Evolutionary conservation across 495 filamentous ascomycete genomes (phyloP).

Genomic region (Penicillium pancosmium): DNA sequence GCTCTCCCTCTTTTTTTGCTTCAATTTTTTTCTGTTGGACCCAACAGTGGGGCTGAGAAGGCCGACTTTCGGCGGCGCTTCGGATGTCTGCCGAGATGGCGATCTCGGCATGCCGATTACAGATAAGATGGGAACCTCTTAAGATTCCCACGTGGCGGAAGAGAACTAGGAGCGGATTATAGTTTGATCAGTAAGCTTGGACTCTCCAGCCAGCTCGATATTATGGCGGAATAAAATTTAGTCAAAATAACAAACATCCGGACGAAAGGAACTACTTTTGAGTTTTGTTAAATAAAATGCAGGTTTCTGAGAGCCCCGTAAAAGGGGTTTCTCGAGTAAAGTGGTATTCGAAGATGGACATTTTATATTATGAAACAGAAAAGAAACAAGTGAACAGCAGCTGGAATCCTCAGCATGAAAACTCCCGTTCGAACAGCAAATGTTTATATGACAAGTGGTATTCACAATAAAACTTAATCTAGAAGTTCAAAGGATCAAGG

Average conservation of each 20-base stretch:
- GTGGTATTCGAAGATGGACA: not conserved
- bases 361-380: not conserved
- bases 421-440: not conserved
- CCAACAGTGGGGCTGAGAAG: slow-evolving; percentile 25
- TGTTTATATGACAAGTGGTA: slow-evolving; percentile 1
- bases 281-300: not conserved
- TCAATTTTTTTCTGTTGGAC: slow-evolving; percentile 19
- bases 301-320: too few relatives aligned
- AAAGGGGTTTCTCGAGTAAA: not conserved
- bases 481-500: slow-evolving; percentile 56
- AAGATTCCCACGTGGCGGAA: not conserved
- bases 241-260: not conserved
- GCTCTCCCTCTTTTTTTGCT: slow-evolving; percentile 1
- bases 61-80: slow-evolving; percentile 26
- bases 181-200: not conserved
- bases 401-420: not conserved
- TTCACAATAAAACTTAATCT: slow-evolving; percentile 5
- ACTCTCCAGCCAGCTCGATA: too few relatives aligned
- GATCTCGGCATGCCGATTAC: slow-evolving; percentile 28
- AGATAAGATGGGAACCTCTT: not conserved
- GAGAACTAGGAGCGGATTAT: not conserved
- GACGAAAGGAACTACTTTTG: not conserved
- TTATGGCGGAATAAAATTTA: too few relatives aligned
- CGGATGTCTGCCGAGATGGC: slow-evolving; percentile 16
- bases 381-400: not conserved